Evolutionary conservation across 2,329 filamentous ascomycete genomes (phyloP).

Genomic region (Colletotrichum liriopes): DNA sequence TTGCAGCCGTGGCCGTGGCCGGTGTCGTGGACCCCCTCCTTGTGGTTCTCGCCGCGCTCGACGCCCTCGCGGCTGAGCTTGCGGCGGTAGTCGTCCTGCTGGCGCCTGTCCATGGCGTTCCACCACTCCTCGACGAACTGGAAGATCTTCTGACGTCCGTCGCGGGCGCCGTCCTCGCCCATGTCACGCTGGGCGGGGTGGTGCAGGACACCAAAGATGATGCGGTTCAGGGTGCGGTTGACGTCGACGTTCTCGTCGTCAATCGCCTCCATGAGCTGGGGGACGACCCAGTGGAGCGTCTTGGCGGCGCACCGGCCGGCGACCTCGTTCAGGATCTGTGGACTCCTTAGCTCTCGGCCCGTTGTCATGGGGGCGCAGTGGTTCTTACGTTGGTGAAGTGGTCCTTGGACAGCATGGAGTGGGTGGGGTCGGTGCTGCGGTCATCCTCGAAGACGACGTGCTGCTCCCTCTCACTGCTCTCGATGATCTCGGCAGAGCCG

Average conservation of each 20-base stretch:
- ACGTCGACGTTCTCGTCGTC: constrained; percentile 83
- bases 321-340: constrained; percentile 85
- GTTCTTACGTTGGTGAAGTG: constrained; percentile 85
- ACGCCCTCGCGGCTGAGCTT: constrained; percentile 88
- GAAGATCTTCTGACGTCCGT: constrained; percentile 86
- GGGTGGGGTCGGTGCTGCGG: constrained; percentile 83
- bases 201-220: constrained; percentile 87
- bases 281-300: constrained; percentile 87
- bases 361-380: too few species aligned
- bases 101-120: constrained; percentile 74
- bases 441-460: constrained; percentile 90
- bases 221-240: constrained; percentile 79
- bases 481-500: constrained; percentile 89
- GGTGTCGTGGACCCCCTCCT: constrained; percentile 85
- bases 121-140: constrained; percentile 88
- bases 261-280: constrained; percentile 90
- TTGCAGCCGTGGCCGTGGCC: constrained; percentile 89
- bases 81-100: constrained; percentile 77
- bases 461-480: constrained; percentile 87
- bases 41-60: constrained; percentile 84
- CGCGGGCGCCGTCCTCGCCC: constrained; percentile 78
- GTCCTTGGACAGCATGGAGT: constrained; percentile 96
- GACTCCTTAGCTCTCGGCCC: constrained; percentile 23
- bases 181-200: constrained; percentile 84
- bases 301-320: constrained; percentile 86